Base-by-base conservation (phyloP, 2,329 filamentous ascomycete species). In the Nigrospora oryzae region DNA sequence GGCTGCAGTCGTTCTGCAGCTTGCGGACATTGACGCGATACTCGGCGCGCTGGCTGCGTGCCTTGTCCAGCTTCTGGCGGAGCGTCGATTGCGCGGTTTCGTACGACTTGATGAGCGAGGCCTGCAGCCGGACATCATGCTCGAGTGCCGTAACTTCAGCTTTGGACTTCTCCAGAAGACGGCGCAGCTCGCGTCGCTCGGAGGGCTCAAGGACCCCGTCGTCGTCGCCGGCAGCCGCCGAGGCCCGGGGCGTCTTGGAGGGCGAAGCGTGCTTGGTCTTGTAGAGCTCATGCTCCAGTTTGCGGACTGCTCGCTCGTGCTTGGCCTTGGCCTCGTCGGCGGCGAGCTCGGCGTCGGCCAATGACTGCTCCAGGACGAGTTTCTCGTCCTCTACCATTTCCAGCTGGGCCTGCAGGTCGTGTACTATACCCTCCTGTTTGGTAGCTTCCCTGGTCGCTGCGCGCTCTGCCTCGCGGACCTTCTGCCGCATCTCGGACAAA, bases 71-170 rank as follows among this genome's bases (percentile, higher is more conserved):
- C 53, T 90, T 87, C 44, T 71, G 68, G 11, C 80, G 74, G 14
- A 87, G 71, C 11, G 78, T 70, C 16, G 69, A 67, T 54, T 86
- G 80, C n/a, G 75, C 73, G 13, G 66, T 66, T 32, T 70, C 64
- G 28, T 81, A 68, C 31, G 69, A 63, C 36, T 77, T 75, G 40
- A 90, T 77, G 13, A 79, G 74, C 45, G 78, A 71, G 45, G 88
- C 82, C 49, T 85, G 81, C 56, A 86, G 79, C 6, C 75, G 71
- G 28, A 93, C 73, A 56, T 86, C 81, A 46, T 86, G 73, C 53
- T 87, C 82, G n/a, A 93, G 71, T 32, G 81, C 76, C 60, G 87
- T 79, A 36, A 75, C 69, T 55, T 84, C 77, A 12, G 79, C 69
- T 60, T 84, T 81, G 16, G 76, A 76, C 54, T 79, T 74, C 49